phyloP scores from a whole-genome alignment of 345 rosid species.

The Trapa incisa region DNA sequence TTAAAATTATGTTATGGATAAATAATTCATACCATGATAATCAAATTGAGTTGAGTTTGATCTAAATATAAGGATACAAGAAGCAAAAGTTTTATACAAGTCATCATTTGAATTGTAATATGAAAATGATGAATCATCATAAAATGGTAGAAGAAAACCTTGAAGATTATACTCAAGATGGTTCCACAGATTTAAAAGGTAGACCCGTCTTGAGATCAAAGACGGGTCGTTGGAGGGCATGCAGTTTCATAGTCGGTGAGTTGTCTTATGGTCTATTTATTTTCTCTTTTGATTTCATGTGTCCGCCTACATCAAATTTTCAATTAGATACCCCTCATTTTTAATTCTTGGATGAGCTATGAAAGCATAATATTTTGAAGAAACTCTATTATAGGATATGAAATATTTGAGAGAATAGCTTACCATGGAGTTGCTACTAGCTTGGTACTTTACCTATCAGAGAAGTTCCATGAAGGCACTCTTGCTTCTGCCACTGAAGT shows the following conservation, averaged over 20 bases:
- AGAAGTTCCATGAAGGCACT: constrained; percentile 47
- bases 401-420: constrained; percentile 61
- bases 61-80: not conserved
- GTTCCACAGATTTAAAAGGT: constrained; percentile 42
- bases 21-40: too few relatives aligned
- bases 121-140: constrained; percentile 4
- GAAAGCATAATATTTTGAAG: not conserved
- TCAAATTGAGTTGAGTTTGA: too few relatives aligned
- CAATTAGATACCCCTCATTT: too few relatives aligned
- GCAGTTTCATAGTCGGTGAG: constrained; percentile 45
- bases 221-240: constrained; percentile 48
- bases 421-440: constrained; percentile 52
- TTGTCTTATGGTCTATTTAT: not conserved
- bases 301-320: too few relatives aligned
- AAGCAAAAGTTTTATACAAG: not conserved
- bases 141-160: constrained; percentile 22
- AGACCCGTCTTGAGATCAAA: constrained; percentile 31
- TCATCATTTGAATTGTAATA: not conserved
- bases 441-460: constrained; percentile 34
- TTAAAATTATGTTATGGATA: too few relatives aligned
- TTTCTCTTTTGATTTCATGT: not conserved
- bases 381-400: constrained; percentile 38
- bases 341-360: too few relatives aligned
- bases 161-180: constrained; percentile 38
- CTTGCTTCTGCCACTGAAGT: constrained; percentile 43